Conservation (phyloP, 352 stramenopile species). For the Aphanomyces euteiches region DNA sequence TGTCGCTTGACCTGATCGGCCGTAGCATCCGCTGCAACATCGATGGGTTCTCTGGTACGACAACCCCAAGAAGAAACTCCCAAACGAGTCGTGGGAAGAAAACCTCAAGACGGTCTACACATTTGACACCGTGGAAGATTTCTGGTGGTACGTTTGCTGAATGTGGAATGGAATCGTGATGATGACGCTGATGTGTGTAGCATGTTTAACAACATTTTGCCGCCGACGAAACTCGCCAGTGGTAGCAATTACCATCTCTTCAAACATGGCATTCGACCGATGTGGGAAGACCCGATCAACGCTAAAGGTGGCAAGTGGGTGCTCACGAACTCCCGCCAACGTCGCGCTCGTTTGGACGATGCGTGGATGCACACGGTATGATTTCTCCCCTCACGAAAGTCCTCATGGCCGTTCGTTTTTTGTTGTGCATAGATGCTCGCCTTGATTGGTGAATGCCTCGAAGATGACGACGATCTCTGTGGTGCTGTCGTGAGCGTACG, state of each 20-base stretch:
- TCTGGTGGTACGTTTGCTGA: conserved; percentile 84
- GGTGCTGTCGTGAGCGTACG: conserved; percentile 94
- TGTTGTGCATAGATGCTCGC: conserved; percentile 77
- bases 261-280: conserved; percentile 93
- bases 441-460: conserved; percentile 94
- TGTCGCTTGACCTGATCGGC: background rate
- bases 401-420: conserved; percentile 2
- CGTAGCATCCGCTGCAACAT: conserved; percentile 81
- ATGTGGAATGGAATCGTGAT: conserved; percentile 4
- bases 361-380: conserved; percentile 94
- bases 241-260: conserved; percentile 98
- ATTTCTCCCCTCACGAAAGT: background rate
- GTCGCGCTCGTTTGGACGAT: conserved; percentile 90
- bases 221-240: conserved; percentile 81
- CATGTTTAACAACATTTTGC: conserved; percentile 94
- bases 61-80: conserved; percentile 86
- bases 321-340: conserved; percentile 92
- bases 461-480: conserved; percentile 93
- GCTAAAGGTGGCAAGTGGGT: conserved; percentile 96
- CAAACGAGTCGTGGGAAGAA: conserved; percentile 83
- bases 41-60: conserved; percentile 88
- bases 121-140: conserved; percentile 95
- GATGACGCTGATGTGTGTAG: conserved; percentile 32
- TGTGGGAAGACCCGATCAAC: conserved; percentile 97
- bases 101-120: conserved; percentile 91